These are phyloP conservation scores for Crithidia thermophila DNA, from an alignment of 208 protist species.

Conservation along the genomic window DNA sequence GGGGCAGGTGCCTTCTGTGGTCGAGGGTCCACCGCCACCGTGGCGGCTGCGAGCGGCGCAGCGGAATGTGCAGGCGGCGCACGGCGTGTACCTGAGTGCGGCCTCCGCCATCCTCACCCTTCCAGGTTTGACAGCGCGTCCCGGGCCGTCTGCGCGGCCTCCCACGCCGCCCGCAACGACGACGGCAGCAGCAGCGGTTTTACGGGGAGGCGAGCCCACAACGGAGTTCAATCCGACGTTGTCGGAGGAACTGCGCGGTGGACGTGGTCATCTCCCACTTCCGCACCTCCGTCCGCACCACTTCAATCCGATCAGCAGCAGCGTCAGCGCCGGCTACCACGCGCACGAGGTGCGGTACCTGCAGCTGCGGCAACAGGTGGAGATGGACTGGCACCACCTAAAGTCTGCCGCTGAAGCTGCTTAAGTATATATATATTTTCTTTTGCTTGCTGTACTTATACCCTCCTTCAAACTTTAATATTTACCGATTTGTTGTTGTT, in stretches of 20 bases:
- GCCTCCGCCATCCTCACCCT: constrained; percentile 2
- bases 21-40: not conserved
- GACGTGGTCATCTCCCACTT: too few species aligned
- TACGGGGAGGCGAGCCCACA: too few species aligned
- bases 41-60: constrained; percentile 17
- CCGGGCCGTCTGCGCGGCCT: not conserved
- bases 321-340: constrained; percentile 7
- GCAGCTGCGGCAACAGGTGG: constrained; percentile 28
- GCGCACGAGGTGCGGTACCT: constrained; percentile 19
- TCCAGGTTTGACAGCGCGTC: not conserved
- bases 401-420: not conserved
- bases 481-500: not conserved
- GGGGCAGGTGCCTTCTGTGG: not conserved
- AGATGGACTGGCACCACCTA: constrained; percentile 24
- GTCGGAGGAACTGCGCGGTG: not conserved
- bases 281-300: not conserved
- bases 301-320: constrained; percentile 8
- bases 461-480: too few species aligned
- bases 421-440: too few species aligned
- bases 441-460: too few species aligned
- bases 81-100: constrained; percentile 18
- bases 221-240: constrained; percentile 2
- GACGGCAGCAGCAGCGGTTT: not conserved
- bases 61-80: constrained; percentile 16
- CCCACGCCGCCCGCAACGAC: not conserved